Evolutionary conservation across 331 rosid species (phyloP).

Genomic region (Dryas integrifolia): DNA sequence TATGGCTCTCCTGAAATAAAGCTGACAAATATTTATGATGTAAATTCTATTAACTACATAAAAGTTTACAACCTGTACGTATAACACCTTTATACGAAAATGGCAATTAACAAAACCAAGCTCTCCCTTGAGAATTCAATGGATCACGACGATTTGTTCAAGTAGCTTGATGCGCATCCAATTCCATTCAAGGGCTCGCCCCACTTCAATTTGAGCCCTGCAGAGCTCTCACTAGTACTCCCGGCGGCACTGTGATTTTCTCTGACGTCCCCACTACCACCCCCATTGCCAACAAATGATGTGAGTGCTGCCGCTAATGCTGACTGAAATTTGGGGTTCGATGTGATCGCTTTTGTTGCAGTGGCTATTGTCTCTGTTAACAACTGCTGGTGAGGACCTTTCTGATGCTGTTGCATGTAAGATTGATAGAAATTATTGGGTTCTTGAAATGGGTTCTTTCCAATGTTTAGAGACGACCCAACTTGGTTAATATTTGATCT

Average conservation of each 20-base stretch:
- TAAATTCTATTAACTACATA: not conserved
- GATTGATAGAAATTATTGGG: constrained; percentile 30
- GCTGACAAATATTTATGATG: not conserved
- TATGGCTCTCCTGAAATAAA: not conserved
- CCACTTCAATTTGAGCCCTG: constrained; percentile 30
- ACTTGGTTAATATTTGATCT: constrained; percentile 15
- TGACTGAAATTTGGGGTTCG: constrained; percentile 50
- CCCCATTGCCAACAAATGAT: constrained; percentile 34
- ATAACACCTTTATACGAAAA: no score
- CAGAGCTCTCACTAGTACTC: constrained; percentile 7
- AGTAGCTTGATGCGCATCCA: constrained; percentile 26
- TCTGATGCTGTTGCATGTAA: constrained; percentile 14
- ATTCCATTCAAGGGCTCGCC: constrained; percentile 24
- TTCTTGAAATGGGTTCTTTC: constrained; percentile 34
- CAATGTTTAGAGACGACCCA: constrained; percentile 14
- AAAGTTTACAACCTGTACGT: not conserved
- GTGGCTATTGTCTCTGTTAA: constrained; percentile 34
- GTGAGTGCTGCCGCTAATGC: constrained; percentile 54
- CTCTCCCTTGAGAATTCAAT: constrained; percentile 20
- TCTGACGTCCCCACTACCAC: constrained; percentile 13
- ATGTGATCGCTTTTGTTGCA: constrained; percentile 53
- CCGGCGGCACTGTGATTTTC: constrained; percentile 18
- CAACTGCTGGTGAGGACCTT: constrained; percentile 16
- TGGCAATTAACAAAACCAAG: constrained; percentile 2
- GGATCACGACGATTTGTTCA: constrained; percentile 31